Evolutionary conservation across 164 flowering plant species (phyloP).

Genomic region (Aristolochia fimbriata): DNA sequence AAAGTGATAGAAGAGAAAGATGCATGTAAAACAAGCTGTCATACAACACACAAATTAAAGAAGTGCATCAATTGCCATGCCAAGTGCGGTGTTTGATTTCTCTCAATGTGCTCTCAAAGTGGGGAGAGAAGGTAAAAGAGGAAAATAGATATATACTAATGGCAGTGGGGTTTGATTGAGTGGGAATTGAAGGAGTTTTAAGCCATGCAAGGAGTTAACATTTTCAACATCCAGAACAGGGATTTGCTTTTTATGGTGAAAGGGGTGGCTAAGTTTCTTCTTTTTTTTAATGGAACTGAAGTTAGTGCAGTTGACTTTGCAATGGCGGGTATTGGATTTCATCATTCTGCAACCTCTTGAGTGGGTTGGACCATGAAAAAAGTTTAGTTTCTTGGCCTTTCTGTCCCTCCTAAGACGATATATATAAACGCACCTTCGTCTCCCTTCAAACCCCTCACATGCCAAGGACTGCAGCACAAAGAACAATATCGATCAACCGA

Average conservation of each 20-base stretch:
- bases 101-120: neutral
- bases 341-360: constrained; percentile 23
- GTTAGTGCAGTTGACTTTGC: constrained; percentile 42
- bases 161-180: neutral
- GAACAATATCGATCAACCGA: neutral
- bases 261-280: neutral
- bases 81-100: too few relatives aligned
- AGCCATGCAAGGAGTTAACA: constrained; percentile 26
- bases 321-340: constrained; percentile 27
- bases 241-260: constrained; percentile 3
- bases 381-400: constrained; percentile 14
- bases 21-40: too few relatives aligned
- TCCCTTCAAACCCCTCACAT: constrained; percentile 2
- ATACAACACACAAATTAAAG: too few relatives aligned
- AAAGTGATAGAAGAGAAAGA: too few relatives aligned
- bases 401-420: constrained; percentile 4
- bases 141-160: neutral
- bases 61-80: too few relatives aligned
- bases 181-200: constrained; percentile 15
- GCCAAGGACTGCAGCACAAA: neutral
- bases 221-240: constrained; percentile 11
- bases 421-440: constrained; percentile 12
- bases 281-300: constrained; percentile 7
- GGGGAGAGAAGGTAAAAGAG: constrained; percentile 8
- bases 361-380: constrained; percentile 32